A percentile compares a stretch with the other conserved stretches of the same genome.
phyloP scores from a whole-genome alignment of 306 rosid genomes.

The Cucumis melo region DNA sequence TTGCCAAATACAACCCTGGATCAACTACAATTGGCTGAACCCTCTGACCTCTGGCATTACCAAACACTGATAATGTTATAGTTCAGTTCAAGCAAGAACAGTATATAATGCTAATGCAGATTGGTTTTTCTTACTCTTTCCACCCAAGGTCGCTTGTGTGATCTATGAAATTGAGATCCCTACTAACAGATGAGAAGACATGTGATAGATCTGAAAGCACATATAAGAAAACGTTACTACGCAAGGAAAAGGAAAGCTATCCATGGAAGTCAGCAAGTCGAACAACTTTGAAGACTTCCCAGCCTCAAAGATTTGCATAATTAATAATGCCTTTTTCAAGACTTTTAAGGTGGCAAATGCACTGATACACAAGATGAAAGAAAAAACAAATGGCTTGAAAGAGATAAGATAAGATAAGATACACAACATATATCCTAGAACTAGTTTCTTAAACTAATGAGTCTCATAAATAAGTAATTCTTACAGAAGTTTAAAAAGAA shows the following conservation, averaged over 20 bases:
- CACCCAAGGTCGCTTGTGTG: constrained; percentile 88
- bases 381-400: too few relatives aligned
- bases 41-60: constrained; percentile 47
- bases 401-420: background rate
- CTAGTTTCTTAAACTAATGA: background rate
- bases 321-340: background rate
- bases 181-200: constrained; percentile 58
- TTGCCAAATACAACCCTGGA: constrained; percentile 65
- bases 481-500: background rate
- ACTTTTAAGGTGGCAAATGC: background rate
- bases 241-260: background rate
- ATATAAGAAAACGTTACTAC: background rate
- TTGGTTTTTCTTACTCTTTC: constrained; percentile 65
- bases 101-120: background rate
- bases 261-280: background rate
- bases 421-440: background rate
- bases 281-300: background rate
- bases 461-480: background rate
- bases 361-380: background rate
- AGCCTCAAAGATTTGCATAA: background rate
- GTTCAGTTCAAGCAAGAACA: background rate
- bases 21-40: constrained; percentile 78
- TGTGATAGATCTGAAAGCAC: constrained; percentile 58
- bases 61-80: background rate
- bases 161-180: constrained; percentile 81